phyloP scores from a whole-genome alignment of 768 basidiomycete genomes.

The Suillus fuscotomentosus region DNA sequence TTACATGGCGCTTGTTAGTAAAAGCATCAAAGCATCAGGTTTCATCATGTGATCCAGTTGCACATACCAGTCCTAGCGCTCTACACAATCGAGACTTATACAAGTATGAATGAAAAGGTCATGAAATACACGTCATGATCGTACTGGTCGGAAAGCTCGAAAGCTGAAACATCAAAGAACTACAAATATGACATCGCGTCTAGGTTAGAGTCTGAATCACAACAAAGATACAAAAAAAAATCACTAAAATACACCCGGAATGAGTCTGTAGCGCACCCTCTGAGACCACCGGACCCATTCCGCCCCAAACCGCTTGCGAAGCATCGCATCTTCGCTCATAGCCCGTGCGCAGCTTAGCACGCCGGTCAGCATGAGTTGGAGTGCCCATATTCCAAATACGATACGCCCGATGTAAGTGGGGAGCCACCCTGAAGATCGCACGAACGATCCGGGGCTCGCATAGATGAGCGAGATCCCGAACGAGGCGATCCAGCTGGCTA shows the following conservation, averaged over 20 bases:
- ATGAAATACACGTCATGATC: background rate
- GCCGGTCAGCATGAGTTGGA: slow-evolving; percentile 23
- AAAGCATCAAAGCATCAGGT: background rate
- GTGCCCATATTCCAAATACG: slow-evolving; percentile 27
- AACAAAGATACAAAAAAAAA: background rate
- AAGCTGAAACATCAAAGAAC: background rate
- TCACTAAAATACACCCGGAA: slow-evolving; percentile 26
- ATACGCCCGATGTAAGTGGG: slow-evolving; percentile 14
- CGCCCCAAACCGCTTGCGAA: slow-evolving; percentile 19
- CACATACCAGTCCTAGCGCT: background rate
- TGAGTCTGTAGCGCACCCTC: slow-evolving; percentile 23
- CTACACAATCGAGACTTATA: background rate
- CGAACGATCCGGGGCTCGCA: slow-evolving; percentile 29
- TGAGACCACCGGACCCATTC: slow-evolving; percentile 24
- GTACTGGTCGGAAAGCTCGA: background rate
- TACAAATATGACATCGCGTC: background rate
- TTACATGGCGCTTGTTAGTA: background rate
- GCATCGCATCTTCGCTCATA: slow-evolving; percentile 22
- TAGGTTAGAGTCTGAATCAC: background rate
- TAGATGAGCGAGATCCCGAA: slow-evolving; percentile 31
- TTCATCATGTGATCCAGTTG: background rate
- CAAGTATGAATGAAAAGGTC: too few species aligned
- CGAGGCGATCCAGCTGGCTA: slow-evolving; percentile 21
- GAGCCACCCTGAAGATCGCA: slow-evolving; percentile 26
- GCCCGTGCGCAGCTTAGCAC: slow-evolving; percentile 30